Evolutionary conservation across 352 stramenopile species (phyloP).

Genomic region (Globisporangium spiculum): DNA sequence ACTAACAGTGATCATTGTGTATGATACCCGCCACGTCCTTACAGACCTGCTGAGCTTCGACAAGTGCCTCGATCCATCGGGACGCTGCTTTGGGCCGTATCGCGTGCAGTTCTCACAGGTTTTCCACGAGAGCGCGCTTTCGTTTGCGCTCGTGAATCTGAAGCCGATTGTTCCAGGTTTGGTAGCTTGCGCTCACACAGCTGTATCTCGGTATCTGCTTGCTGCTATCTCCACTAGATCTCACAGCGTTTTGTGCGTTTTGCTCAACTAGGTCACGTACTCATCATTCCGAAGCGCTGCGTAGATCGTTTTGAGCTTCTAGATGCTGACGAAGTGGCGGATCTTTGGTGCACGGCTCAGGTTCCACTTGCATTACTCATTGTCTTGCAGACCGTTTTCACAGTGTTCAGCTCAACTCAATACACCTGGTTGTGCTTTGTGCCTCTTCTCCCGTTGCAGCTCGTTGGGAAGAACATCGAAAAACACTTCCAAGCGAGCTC

Average conservation of each 20-base stretch:
- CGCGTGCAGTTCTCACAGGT: conserved; percentile 44
- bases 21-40: too few species aligned
- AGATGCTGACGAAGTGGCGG: conserved; percentile 77
- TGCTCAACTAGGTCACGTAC: conserved; percentile 72
- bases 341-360: conserved; percentile 88
- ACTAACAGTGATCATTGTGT: not conserved
- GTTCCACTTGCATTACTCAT: conserved; percentile 20
- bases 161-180: conserved; percentile 90
- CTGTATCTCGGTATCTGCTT: not conserved
- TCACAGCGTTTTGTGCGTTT: not conserved
- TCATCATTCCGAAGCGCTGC: conserved; percentile 82
- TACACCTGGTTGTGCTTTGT: not conserved
- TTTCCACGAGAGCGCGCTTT: conserved; percentile 55
- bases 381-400: not conserved
- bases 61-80: conserved; percentile 29
- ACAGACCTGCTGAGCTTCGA: conserved; percentile 41
- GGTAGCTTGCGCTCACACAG: not conserved
- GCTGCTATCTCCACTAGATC: not conserved
- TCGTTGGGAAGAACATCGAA: conserved; percentile 74
- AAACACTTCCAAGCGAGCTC: conserved; percentile 62
- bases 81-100: conserved; percentile 44
- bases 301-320: conserved; percentile 78
- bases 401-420: too few species aligned
- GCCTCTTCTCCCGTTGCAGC: conserved; percentile 18
- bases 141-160: conserved; percentile 90